Base-by-base conservation (phyloP, 495 filamentous ascomycete genomes). In the Penicillium arizonense region DNA sequence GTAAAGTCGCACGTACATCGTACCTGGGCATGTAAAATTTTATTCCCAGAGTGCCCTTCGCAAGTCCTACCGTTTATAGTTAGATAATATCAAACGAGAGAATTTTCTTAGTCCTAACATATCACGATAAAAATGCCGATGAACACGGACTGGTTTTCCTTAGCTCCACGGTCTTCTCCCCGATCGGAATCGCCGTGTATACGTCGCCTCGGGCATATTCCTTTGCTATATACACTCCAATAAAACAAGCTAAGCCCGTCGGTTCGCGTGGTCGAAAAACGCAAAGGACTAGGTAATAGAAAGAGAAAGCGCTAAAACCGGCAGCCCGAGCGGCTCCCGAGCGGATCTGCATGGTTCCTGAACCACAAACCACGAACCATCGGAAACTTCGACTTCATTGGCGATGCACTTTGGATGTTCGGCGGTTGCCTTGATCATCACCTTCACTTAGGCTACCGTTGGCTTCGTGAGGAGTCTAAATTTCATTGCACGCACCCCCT, bases 261-360 rank as follows among this genome's bases (percentile, higher is more conserved):
- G 36, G 12, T 9, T 33, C 48, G 30, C 18, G 47, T 50, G 16
- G 47, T 14, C 13, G 21, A 18, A n/a, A 50, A 42, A 24, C 20
- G 8, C 38, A 32, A 18, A 13, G 1, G 39, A 1, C 23, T 30
- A 14, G 3, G 44, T 20, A 30, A 30, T 37, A 10, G 21, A 33
- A 45, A 30, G 36, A n/a, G n/a, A 8, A 24, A 44, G 50, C 59
- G 49, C 52, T 56, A 56, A 56, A 46, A 56, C 56, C 56, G 53
- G 46, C 41, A 30, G 13, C 55, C 51, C 46, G 39, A 48, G 41
- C 33, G 48, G 47, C 28, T 50, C 43, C 55, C 51, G 55, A 46
- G 24, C 56, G 47, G 60, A 61, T 61, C 57, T 57, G 36, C 50
- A 53, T 50, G 53, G 56, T 54, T 53, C 56, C 50, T 52, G 41